Percentiles rank a stretch among this genome's conserved stretches.
Evolutionary conservation across 805 yeast species (phyloP).

Genomic region (Candida methanosorbosa): DNA sequence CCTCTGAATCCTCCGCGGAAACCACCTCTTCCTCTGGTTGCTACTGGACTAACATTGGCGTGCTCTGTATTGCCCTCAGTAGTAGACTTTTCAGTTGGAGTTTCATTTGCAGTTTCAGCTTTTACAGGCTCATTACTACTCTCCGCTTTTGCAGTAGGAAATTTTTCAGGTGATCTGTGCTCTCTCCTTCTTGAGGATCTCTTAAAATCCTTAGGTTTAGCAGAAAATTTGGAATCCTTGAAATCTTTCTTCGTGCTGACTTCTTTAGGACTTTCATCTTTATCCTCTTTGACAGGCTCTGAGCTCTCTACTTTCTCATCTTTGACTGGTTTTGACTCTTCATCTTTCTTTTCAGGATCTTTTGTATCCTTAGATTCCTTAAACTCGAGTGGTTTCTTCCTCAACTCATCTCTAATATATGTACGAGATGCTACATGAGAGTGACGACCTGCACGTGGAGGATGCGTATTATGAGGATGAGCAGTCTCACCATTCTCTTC

Average conservation of each 20-base stretch:
- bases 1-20: constrained; percentile 5
- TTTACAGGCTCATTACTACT: too few species aligned
- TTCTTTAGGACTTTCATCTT: constrained; percentile 3
- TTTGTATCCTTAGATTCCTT: too few species aligned
- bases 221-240: constrained; percentile 1
- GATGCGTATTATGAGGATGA: too few species aligned
- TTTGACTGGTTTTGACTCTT: not conserved
- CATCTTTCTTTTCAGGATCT: not conserved
- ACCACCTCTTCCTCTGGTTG: constrained; percentile 10
- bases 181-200: too few species aligned
- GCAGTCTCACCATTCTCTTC: too few species aligned
- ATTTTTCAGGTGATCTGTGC: too few species aligned
- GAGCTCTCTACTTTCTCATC: not conserved
- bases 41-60: constrained; percentile 6
- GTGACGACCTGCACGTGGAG: too few species aligned
- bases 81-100: not conserved
- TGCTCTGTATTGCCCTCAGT: not conserved
- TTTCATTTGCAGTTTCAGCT: not conserved
- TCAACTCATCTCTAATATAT: too few species aligned
- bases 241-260: not conserved
- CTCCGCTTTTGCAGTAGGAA: too few species aligned
- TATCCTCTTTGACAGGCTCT: constrained; percentile 4
- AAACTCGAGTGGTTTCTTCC: too few species aligned
- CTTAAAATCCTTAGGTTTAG: constrained; percentile 1
- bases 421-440: too few species aligned